Evolutionary conservation across 225 moss, liverwort and hornwort genomes (phyloP), one percentile per base, ranked within the genome.

Genomic region (Polytrichum formosum): DNA sequence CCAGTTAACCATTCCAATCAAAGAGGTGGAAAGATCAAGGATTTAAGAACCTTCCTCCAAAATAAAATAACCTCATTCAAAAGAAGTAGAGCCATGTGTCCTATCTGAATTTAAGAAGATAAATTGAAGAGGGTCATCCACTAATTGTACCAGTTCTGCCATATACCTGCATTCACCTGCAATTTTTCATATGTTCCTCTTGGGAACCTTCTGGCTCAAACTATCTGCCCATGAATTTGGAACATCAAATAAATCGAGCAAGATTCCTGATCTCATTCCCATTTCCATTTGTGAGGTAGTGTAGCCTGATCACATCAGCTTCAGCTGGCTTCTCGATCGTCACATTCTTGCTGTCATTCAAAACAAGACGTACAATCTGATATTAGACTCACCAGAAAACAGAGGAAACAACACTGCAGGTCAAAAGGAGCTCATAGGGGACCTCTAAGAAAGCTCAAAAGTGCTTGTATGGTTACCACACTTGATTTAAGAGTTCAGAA

Each of bases 201-300:
- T 46, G 46, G 2, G 16, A 13, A 46, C 21, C 23, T 58, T 66
- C 28, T 66, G 6, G 33, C 27, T 66, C 20, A 18, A 6, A 21
- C 29, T 65, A 31, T 7, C 22, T 29, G 8, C 65, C 13, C 21
- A 71, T 25, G 26, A 56, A 67, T 26, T 26, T 59, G 1, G 16
- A 64, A 56, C 63, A 64, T 83, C 80, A 94, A 58, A 92, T 68
- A 64, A 98, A 81, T 26, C 94, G 83, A 63, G 85, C 90, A 79
- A 94, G 85, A 67, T 60, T 87, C 81, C 98, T 80, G 20, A 94
- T 78, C 72, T 98, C 98, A 71, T 90, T 91, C 54, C 92, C 94
- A 72, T 98, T 98, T 55, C 98, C 94, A 81, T 91, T 94, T 54
- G 98, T 94, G 31, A 98, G 85, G 73, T 87, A 94, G 72, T 83